phyloP scores from a whole-genome alignment of 495 filamentous ascomycete genomes.

The Xylaria sp. region DNA sequence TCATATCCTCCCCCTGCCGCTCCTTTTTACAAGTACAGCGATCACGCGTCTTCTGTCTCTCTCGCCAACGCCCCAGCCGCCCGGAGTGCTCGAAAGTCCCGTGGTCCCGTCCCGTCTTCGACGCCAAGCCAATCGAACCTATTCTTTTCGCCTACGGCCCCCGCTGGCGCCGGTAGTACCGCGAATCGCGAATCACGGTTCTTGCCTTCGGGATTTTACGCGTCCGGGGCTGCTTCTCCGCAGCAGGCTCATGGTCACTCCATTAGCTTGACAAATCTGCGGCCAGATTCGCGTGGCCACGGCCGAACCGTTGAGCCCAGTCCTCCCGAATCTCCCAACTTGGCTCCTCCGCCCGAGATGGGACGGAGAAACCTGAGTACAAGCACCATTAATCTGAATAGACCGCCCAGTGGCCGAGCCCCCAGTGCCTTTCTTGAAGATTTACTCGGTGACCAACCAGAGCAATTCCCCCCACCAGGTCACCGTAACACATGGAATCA shows the following conservation, averaged over 20 bases:
- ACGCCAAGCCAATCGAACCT: constrained; percentile 65
- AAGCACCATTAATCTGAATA: constrained; percentile 72
- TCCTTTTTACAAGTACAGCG: constrained; percentile 64
- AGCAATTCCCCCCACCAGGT: constrained; percentile 45
- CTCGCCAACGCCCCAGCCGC: constrained; percentile 59
- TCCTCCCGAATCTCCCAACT: constrained; percentile 62
- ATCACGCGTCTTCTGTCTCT: constrained; percentile 65
- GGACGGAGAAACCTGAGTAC: constrained; percentile 62
- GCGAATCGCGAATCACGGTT: constrained; percentile 71
- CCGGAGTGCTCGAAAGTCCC: constrained; percentile 47
- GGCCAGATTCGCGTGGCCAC: constrained; percentile 60
- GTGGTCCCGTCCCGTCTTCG: constrained; percentile 51
- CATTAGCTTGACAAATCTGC: constrained; percentile 62
- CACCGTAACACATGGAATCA: constrained; percentile 38
- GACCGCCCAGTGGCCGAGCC: constrained; percentile 73
- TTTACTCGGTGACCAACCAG: constrained; percentile 71
- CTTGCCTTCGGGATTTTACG: constrained; percentile 92
- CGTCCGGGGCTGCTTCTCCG: constrained; percentile 62
- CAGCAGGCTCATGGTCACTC: constrained; percentile 57
- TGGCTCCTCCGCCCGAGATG: constrained; percentile 41
- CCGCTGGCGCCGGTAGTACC: constrained; percentile 47
- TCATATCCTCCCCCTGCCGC: constrained; percentile 56
- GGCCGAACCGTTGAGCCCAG: constrained; percentile 56
- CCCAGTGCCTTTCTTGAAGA: constrained; percentile 95
- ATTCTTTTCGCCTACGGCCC: constrained; percentile 94